Conservation (phyloP, 2,329 filamentous ascomycete genomes). For the Claviceps sp. region DNA sequence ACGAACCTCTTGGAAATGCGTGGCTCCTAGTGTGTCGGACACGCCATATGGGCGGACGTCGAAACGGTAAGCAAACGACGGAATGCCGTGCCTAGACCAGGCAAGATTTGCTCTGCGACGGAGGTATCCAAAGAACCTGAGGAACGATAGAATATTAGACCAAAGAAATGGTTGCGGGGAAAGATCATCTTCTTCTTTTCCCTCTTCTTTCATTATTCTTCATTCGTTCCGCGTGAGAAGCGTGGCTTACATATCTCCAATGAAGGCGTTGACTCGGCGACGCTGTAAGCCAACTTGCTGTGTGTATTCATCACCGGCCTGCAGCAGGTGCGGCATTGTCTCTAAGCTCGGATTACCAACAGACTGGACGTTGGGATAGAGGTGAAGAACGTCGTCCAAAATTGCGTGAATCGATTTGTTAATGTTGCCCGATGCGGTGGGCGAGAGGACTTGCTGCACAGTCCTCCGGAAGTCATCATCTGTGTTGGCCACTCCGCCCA, state of each 20-base stretch:
- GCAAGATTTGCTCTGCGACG: neutral
- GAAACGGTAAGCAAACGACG: neutral
- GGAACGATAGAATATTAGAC: neutral
- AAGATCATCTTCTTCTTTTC: no score
- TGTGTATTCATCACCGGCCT: neutral
- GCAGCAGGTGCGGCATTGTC: neutral
- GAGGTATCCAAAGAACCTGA: neutral
- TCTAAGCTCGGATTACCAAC: neutral
- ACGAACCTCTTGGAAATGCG: neutral
- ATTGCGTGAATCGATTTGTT: neutral
- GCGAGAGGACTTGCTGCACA: neutral
- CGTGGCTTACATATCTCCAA: neutral
- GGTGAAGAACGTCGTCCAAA: neutral
- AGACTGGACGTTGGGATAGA: neutral
- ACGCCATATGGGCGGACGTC: neutral
- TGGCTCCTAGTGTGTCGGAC: neutral
- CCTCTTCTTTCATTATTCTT: no score
- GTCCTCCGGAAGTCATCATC: neutral
- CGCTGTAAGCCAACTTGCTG: neutral
- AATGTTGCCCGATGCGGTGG: neutral
- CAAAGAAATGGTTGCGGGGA: no score
- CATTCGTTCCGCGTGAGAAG: no score
- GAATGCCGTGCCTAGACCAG: neutral
- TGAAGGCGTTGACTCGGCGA: neutral
- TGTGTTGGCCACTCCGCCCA: neutral